These are phyloP conservation scores for Draba incana DNA, from an alignment of 345 rosid species.

Conservation along the genomic window DNA sequence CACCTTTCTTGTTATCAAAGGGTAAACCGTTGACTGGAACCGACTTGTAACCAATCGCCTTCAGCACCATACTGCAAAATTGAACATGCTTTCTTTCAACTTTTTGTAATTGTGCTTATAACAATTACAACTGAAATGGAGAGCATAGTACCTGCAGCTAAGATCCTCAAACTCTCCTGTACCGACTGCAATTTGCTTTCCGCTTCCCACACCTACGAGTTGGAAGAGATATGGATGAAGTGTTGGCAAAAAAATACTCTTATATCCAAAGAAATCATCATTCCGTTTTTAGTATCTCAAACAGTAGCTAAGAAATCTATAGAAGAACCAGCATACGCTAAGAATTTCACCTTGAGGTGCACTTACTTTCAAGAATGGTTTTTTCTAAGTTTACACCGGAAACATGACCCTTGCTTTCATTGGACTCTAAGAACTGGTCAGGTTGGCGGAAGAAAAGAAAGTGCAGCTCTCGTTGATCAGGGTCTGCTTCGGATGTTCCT, in stretches of 20 bases:
- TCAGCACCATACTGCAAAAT: conserved; percentile 70
- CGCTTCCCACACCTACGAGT: conserved; percentile 63
- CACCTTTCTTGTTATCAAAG: conserved; percentile 84
- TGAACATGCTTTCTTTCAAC: conserved; percentile 9
- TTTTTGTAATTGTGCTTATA: background rate
- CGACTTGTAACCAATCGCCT: conserved; percentile 95
- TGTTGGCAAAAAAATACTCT: background rate
- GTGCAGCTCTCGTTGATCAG: conserved; percentile 74
- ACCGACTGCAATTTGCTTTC: conserved; percentile 81
- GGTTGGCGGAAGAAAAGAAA: conserved; percentile 88
- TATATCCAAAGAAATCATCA: background rate
- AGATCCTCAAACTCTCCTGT: conserved; percentile 76
- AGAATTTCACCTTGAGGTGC: background rate
- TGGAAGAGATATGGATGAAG: conserved; percentile 13
- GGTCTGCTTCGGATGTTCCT: conserved; percentile 47
- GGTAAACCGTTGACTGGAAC: conserved; percentile 71
- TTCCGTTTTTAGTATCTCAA: conserved; percentile 3
- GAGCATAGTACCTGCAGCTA: conserved; percentile 63
- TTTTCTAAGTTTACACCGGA: conserved; percentile 75
- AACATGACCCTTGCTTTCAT: conserved; percentile 61
- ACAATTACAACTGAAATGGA: background rate
- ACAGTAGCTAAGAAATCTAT: background rate
- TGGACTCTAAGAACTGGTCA: conserved; percentile 65
- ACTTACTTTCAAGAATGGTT: conserved; percentile 72
- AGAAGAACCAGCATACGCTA: conserved; percentile 5